Evolutionary conservation across 2,329 filamentous ascomycete genomes (phyloP), one percentile per base, ranked within the genome.

Genomic region (Talaromyces sp.): DNA sequence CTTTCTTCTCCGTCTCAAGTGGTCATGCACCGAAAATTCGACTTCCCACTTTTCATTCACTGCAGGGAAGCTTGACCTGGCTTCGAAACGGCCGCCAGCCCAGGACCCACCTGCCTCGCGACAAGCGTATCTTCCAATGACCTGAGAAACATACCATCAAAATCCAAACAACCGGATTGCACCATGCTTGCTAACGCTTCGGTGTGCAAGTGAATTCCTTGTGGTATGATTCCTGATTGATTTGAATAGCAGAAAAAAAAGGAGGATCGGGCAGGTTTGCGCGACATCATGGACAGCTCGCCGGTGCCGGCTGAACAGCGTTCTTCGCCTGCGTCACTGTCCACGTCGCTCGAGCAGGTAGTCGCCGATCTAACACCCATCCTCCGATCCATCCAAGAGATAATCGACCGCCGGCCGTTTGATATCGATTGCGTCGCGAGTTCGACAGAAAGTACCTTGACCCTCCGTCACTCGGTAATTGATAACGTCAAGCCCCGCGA

Each of bases 391-490:
- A 70, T 81, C 57, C 74, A 75, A 56, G 68, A 54, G 58, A 73
- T 73, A 66, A 76, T 71, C 66, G 69, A 71, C 66, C 71, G 69
- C 66, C 70, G 69, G 68, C 66, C 69, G 56, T 69, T 73, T 37
- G 71, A 72, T 43, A 68, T 77, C 43, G 70, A 79, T 27, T 66
- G 77, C 63, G 73, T 74, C 59, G 68, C 78, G 24, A 76, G 79
- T 8, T 78, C 89, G 41, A 75, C 84, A 68, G 84, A 86, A 69
- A 81, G 83, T 62, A 81, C 91, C 64, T 85, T 87, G 69, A 84
- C 87, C 60, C 85, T 94, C 66, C 86, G 88, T 72, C 90, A 92
- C 76, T 80, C 84, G 64, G 80, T 87, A 56, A 84, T 87, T 68
- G 84, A 86, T 65, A 79, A 79, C 67, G 77, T 78, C 69, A 76